Evolutionary conservation across 148 eudicot species (phyloP).

Genomic region (Fagopyrum homotropicum): DNA sequence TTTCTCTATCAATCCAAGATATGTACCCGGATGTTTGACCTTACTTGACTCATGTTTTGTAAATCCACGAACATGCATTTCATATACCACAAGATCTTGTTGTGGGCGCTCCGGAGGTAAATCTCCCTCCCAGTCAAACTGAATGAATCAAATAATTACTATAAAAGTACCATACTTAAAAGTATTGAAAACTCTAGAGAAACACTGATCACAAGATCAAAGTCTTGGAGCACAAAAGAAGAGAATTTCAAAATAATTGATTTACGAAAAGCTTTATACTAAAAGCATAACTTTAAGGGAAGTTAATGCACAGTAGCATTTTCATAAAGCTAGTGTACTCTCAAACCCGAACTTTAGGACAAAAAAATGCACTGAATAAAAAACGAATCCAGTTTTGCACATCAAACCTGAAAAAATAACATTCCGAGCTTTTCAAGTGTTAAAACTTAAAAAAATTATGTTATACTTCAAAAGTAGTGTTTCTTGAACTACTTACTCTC

Average conservation of each 20-base stretch:
- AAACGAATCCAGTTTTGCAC: not conserved
- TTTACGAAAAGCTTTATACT: not conserved
- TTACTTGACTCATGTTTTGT: constrained; percentile 82
- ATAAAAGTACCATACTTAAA: not conserved
- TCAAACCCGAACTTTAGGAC: not conserved
- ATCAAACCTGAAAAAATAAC: not conserved
- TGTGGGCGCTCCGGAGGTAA: constrained; percentile 67
- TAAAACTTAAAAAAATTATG: not conserved
- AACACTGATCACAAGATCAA: not conserved
- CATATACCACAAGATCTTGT: constrained; percentile 79
- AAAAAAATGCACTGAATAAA: not conserved
- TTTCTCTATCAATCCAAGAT: constrained; percentile 76
- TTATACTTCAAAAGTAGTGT: not conserved
- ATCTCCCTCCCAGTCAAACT: constrained; percentile 99
- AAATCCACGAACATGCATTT: constrained; percentile 98
- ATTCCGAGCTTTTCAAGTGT: not conserved
- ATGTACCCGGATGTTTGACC: constrained; percentile 68
- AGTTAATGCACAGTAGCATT: not conserved
- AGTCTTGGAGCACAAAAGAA: not conserved
- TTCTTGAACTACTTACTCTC: not conserved
- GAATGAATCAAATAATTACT: constrained; percentile 19
- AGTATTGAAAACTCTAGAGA: not conserved
- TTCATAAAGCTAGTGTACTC: not conserved
- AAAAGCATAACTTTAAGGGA: not conserved
- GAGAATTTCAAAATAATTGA: not conserved